Evolutionary conservation across 139 green algal species (phyloP).

Genomic region (Gonium pectorale): DNA sequence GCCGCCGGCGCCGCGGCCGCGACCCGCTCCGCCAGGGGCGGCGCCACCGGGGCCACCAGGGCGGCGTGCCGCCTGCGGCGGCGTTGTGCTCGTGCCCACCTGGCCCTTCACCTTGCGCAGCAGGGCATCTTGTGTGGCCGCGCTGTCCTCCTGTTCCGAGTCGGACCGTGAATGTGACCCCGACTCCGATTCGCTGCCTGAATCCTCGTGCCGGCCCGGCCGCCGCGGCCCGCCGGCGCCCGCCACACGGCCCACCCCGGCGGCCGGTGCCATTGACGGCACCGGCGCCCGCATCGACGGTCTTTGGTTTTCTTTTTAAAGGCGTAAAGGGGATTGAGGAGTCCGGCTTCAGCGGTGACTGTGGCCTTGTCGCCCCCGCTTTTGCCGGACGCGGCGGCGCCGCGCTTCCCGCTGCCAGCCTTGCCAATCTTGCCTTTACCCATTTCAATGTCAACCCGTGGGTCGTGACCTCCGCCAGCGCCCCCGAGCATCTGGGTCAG

Average conservation of each 20-base stretch:
- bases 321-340: neutral
- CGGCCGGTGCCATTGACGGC: neutral
- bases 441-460: slow-evolving; percentile 4
- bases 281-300: neutral
- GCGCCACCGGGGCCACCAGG: neutral
- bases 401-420: neutral
- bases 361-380: neutral
- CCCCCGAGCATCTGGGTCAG: neutral
- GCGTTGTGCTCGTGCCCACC: neutral
- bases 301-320: neutral
- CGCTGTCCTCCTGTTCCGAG: slow-evolving; percentile 13
- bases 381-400: neutral
- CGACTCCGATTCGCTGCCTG: neutral
- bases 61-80: neutral
- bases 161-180: neutral
- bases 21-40: neutral
- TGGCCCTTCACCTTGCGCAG: neutral
- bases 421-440: neutral
- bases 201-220: neutral
- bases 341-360: neutral
- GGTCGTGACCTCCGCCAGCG: neutral
- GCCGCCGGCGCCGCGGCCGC: slow-evolving; percentile 1
- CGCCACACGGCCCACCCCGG: neutral
- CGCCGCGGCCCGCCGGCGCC: neutral
- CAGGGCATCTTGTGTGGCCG: slow-evolving; percentile 6